A percentile compares a stretch with the other conserved stretches of the same genome.
phyloP scores from a whole-genome alignment of 192 early-diverging fungal species.

The Rhizoclosmatium globosum region DNA sequence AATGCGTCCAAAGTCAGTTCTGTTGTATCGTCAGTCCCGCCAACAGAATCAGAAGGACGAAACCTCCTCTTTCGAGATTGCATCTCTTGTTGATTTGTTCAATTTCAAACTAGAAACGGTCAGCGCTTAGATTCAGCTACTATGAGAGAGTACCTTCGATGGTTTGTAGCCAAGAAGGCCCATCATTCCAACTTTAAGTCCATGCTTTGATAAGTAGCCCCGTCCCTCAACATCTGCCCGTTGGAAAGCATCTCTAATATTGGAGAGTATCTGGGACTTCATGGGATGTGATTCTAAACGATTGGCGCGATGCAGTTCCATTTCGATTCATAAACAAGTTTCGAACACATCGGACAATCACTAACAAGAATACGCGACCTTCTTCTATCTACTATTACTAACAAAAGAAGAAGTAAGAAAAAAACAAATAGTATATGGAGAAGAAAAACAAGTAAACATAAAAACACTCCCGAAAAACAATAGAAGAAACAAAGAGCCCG shows the following conservation, averaged over 20 bases:
- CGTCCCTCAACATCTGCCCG: conserved; percentile 34
- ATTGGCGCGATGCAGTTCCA: not conserved
- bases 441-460: not conserved
- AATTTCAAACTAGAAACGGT: conserved; percentile 27
- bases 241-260: conserved; percentile 36
- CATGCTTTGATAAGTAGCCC: conserved; percentile 41
- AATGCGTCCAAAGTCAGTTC: conserved; percentile 45
- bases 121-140: not conserved
- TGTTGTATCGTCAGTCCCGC: not conserved
- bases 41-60: not conserved
- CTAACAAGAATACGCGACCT: not conserved
- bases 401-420: not conserved
- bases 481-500: not conserved
- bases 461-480: not conserved
- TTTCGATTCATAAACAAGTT: too few relatives aligned
- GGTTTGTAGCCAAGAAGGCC: conserved; percentile 53
- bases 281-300: conserved; percentile 19
- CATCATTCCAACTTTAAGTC: conserved; percentile 42
- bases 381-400: not conserved
- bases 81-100: conserved; percentile 3
- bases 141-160: conserved; percentile 40
- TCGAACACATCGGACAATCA: not conserved
- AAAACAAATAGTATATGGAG: not conserved
- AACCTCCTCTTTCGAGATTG: conserved; percentile 21
- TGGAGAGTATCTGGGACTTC: not conserved